Evolutionary conservation across 2,329 filamentous ascomycete genomes (phyloP).

Genomic region (Cadophora malorum): DNA sequence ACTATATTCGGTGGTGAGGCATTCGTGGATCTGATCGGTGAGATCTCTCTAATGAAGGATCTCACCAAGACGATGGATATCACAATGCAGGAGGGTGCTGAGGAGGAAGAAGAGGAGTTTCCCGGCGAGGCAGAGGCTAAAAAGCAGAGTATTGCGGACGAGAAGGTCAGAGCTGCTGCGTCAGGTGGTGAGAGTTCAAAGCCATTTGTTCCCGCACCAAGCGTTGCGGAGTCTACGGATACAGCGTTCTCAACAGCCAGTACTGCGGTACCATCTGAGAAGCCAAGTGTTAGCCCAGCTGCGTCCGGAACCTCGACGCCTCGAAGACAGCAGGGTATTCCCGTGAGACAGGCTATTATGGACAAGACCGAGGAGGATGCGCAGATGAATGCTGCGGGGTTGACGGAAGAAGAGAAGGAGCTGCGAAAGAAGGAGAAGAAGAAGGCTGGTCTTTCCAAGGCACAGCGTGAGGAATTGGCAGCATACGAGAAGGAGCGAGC

Average conservation of each 20-base stretch:
- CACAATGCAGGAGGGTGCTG: slow-evolving; percentile 81
- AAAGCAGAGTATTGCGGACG: slow-evolving; percentile 56
- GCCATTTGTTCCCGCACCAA: slow-evolving; percentile 29
- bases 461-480: slow-evolving; percentile 89
- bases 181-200: slow-evolving; percentile 23
- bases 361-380: slow-evolving; percentile 84
- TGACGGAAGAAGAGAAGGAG: slow-evolving; percentile 77
- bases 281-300: slow-evolving; percentile 43
- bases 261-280: slow-evolving; percentile 41
- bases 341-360: slow-evolving; percentile 85
- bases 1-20: slow-evolving; percentile 98
- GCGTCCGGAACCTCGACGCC: slow-evolving; percentile 52
- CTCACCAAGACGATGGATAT: slow-evolving; percentile 99
- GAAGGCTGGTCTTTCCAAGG: slow-evolving; percentile 84
- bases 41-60: slow-evolving; percentile 98
- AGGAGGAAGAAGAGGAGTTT: slow-evolving; percentile 66
- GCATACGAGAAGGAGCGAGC: slow-evolving; percentile 88
- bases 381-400: slow-evolving; percentile 66
- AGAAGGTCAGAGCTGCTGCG: slow-evolving; percentile 39
- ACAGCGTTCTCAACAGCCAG: slow-evolving; percentile 25
- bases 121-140: slow-evolving; percentile 63
- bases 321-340: slow-evolving; percentile 57
- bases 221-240: slow-evolving; percentile 37
- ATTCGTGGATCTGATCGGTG: slow-evolving; percentile 95
- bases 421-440: slow-evolving; percentile 85